Conservation (phyloP, 331 rosid genomes). For the Quercus tomentella region DNA sequence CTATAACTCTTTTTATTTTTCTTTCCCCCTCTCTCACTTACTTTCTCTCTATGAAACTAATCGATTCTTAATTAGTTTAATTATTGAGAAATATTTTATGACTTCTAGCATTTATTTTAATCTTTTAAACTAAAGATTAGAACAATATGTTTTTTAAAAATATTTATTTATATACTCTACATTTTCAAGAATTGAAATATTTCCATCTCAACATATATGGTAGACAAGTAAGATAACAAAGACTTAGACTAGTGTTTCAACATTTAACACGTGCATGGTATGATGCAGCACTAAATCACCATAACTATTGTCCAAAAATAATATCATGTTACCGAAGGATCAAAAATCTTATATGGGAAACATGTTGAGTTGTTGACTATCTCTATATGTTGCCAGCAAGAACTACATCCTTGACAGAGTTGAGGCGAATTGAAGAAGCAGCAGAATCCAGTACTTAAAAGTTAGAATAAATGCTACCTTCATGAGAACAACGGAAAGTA, state of each 20-base stretch:
- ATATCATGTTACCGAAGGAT: background rate
- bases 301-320: background rate
- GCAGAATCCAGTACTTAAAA: background rate
- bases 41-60: too few relatives aligned
- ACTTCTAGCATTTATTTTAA: too few relatives aligned
- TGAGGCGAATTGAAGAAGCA: background rate
- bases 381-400: background rate
- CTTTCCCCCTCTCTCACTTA: too few relatives aligned
- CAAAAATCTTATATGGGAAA: background rate
- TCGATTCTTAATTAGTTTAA: too few relatives aligned
- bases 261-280: too few relatives aligned
- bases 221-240: background rate
- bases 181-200: background rate
- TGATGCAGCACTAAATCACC: too few relatives aligned
- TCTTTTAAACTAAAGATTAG: too few relatives aligned
- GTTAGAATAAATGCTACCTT: slow-evolving; percentile 44
- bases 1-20: too few relatives aligned
- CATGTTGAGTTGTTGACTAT: background rate
- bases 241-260: background rate
- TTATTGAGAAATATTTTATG: too few relatives aligned
- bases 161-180: background rate
- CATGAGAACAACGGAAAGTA: slow-evolving; percentile 82
- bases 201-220: background rate
- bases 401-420: background rate
- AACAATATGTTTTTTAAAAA: too few relatives aligned